These are phyloP conservation scores for Dothistroma pini DNA, from an alignment of 2,329 filamentous ascomycete genomes.

Conservation along the genomic window DNA sequence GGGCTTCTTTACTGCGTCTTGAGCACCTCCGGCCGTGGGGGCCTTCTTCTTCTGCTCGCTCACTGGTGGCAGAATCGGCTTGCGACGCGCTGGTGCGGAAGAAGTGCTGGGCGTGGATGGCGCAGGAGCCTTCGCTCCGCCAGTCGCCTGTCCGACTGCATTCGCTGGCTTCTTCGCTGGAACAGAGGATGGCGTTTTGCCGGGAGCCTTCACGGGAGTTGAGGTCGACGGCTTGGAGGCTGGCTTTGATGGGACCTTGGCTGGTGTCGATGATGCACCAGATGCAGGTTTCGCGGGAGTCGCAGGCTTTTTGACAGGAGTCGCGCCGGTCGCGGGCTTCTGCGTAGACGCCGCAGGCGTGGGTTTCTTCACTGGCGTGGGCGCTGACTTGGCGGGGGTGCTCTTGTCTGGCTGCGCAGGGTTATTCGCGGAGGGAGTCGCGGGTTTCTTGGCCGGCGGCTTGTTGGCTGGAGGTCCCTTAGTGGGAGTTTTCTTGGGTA, in stretches of 20 bases:
- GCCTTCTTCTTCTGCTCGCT: conserved; percentile 17
- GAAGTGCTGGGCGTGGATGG: conserved; percentile 10
- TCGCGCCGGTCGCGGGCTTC: conserved; percentile 17
- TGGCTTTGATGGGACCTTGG: conserved; percentile 11
- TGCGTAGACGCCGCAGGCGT: conserved; percentile 15
- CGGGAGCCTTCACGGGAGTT: conserved; percentile 12
- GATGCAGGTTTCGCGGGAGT: conserved; percentile 16
- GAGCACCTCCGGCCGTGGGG: conserved; percentile 1
- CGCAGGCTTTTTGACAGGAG: conserved; percentile 21
- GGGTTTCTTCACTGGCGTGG: conserved; percentile 24
- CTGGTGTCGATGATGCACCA: conserved; percentile 15
- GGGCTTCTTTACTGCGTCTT: conserved; percentile 11
- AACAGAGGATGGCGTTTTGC: conserved; percentile 11
- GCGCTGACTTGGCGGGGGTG: conserved; percentile 19
- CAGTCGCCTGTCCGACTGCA: conserved; percentile 14
- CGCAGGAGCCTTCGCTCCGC: conserved; percentile 14
- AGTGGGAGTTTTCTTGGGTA: conserved; percentile 25
- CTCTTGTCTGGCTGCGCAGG: conserved; percentile 10
- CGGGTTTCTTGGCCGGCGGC: conserved; percentile 15
- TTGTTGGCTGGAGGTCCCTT: conserved; percentile 19
- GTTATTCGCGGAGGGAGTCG: conserved; percentile 17
- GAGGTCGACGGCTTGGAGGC: conserved; percentile 16
- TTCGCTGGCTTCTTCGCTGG: conserved; percentile 23
- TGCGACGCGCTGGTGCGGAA: conserved; percentile 9
- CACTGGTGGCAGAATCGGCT: conserved; percentile 22